Conservation (phyloP, 495 filamentous ascomycete genomes). For the Poronia punctata region DNA sequence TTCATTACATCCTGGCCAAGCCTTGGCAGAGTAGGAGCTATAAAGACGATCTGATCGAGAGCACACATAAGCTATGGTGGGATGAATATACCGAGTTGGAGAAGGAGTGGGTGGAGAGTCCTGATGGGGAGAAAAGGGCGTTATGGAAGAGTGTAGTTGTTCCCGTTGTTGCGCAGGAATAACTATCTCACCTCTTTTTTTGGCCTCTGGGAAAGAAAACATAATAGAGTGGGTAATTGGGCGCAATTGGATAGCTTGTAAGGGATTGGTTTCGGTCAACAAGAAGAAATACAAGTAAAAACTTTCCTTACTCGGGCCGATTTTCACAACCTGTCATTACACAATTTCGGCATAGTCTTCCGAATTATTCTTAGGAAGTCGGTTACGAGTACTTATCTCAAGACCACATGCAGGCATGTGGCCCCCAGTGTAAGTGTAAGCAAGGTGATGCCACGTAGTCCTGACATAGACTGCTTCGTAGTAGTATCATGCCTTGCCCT, state of each 20-base stretch:
- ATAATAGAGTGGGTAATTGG: not conserved
- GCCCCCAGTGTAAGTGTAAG: too few relatives aligned
- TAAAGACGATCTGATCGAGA: conserved; percentile 27
- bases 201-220: not conserved
- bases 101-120: conserved; percentile 26
- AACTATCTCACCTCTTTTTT: conserved; percentile 1
- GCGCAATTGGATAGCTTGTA: not conserved
- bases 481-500: too few relatives aligned
- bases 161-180: conserved; percentile 33
- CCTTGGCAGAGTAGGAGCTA: conserved; percentile 32
- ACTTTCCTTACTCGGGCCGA: too few relatives aligned
- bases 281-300: too few relatives aligned
- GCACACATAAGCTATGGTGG: conserved; percentile 34
- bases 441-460: too few relatives aligned
- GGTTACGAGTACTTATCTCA: too few relatives aligned
- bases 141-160: conserved; percentile 31
- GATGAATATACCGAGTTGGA: conserved; percentile 28
- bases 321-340: too few relatives aligned
- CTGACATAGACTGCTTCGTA: too few relatives aligned
- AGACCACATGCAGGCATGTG: too few relatives aligned
- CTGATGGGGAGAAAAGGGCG: conserved; percentile 21
- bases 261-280: too few relatives aligned
- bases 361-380: too few relatives aligned
- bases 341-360: too few relatives aligned
- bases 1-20: conserved; percentile 35